phyloP scores from a whole-genome alignment of 371 early-diverging fungal genomes.

The Mortierella sp. region DNA sequence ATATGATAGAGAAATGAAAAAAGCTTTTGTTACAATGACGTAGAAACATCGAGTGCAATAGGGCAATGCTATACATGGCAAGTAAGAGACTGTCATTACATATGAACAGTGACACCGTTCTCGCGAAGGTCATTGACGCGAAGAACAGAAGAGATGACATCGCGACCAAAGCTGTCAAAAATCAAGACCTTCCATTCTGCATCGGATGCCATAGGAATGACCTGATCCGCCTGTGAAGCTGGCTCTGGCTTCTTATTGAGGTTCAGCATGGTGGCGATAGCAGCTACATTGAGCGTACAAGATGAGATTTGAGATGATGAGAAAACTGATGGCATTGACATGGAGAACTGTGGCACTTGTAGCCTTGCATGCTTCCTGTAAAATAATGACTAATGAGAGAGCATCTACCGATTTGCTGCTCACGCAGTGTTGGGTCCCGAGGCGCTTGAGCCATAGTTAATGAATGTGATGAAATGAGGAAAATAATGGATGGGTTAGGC shows the following conservation, averaged over 20 bases:
- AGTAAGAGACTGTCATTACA: conserved; percentile 66
- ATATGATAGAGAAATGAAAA: neutral
- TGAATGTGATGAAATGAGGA: conserved; percentile 1
- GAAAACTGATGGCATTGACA: no score
- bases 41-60: neutral
- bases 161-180: conserved; percentile 94
- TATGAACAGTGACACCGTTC: conserved; percentile 98
- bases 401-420: conserved; percentile 53
- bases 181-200: conserved; percentile 97
- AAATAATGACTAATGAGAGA: neutral
- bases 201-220: conserved; percentile 49
- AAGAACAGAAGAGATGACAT: conserved; percentile 97
- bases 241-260: conserved; percentile 60
- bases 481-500: no score
- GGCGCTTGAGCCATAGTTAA: conserved; percentile 48
- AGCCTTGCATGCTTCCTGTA: neutral
- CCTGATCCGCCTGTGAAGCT: conserved; percentile 37
- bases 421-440: conserved; percentile 49
- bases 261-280: conserved; percentile 71
- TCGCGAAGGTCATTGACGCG: conserved; percentile 98
- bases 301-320: conserved; percentile 24
- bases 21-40: neutral
- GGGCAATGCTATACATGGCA: neutral
- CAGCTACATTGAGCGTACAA: conserved; percentile 47
- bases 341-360: neutral